Percentiles rank a stretch among this genome's conserved stretches.
Evolutionary conservation across 2,329 filamentous ascomycete genomes (phyloP).

Genomic region (Pseudopyricularia cyperi): DNA sequence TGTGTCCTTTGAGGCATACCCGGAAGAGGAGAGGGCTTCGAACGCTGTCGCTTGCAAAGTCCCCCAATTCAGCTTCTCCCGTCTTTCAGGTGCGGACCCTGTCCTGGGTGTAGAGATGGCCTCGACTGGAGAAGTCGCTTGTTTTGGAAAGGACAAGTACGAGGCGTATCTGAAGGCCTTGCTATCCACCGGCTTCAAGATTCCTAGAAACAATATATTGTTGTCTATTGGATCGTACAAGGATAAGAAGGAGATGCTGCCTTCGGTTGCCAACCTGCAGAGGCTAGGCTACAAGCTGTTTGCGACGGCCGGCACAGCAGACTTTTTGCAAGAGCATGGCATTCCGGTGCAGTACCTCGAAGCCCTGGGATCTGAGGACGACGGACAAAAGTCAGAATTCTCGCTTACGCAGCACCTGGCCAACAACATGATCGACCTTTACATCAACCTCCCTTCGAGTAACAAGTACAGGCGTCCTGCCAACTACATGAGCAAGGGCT

Average conservation of each 20-base stretch:
- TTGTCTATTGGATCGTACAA: conserved; percentile 95
- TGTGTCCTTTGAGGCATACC: conserved; percentile 70
- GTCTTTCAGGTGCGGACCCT: conserved; percentile 88
- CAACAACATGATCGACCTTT: conserved; percentile 95
- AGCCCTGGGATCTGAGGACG: conserved; percentile 62
- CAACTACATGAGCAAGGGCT: conserved; percentile 97
- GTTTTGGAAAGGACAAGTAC: conserved; percentile 89
- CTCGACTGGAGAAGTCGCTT: conserved; percentile 94
- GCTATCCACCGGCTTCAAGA: conserved; percentile 88
- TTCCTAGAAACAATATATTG: conserved; percentile 90
- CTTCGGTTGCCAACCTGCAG: conserved; percentile 79
- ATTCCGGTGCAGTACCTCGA: conserved; percentile 91
- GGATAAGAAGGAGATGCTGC: conserved; percentile 95
- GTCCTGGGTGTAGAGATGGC: conserved; percentile 98
- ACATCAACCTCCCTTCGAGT: conserved; percentile 98
- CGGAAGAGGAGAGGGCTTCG: conserved; percentile 58
- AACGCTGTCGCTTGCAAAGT: conserved; percentile 95
- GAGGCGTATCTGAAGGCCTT: conserved; percentile 96
- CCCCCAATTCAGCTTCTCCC: conserved; percentile 97
- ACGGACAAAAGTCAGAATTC: conserved; percentile 88
- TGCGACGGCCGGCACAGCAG: conserved; percentile 89
- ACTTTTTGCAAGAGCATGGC: conserved; percentile 88
- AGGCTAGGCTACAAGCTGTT: conserved; percentile 91
- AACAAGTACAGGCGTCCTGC: conserved; percentile 94
- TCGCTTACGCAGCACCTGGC: conserved; percentile 92